Conservation (phyloP, 805 yeast species). For the Hanseniaspora occidentalis region DNA sequence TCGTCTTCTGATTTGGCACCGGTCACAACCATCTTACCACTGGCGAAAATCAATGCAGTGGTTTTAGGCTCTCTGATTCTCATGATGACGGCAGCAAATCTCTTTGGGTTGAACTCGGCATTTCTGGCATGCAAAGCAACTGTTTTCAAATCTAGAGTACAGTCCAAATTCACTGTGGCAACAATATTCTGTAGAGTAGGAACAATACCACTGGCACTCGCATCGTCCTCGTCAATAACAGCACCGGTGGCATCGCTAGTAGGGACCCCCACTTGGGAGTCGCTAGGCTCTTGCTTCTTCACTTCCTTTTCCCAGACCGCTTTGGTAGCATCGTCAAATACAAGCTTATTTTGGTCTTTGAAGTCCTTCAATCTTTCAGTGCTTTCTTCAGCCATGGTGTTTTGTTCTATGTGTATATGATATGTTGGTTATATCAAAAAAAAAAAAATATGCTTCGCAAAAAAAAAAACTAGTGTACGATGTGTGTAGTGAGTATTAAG, state of each 20-base stretch:
- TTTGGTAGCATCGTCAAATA: conserved; percentile 25
- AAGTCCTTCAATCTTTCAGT: conserved; percentile 20
- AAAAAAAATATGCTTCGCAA: no score
- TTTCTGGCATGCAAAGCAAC: conserved; percentile 97
- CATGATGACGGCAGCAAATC: conserved; percentile 99
- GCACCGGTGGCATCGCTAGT: conserved; percentile 7
- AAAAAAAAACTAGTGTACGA: no score
- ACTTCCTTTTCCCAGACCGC: conserved; percentile 24
- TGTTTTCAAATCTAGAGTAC: conserved; percentile 90
- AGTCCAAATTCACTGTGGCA: conserved; percentile 93
- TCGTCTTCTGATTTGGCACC: conserved; percentile 99
- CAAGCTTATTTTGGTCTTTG: conserved; percentile 23
- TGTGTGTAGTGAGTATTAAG: no score
- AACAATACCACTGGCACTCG: conserved; percentile 85
- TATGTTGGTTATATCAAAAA: no score
- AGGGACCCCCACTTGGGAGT: background rate
- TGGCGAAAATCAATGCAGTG: conserved; percentile 93
- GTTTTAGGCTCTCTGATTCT: conserved; percentile 98
- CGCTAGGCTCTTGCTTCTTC: conserved; percentile 2
- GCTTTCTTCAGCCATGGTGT: conserved; percentile 21
- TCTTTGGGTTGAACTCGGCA: conserved; percentile 96
- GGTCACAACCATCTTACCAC: conserved; percentile 98
- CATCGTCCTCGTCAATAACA: conserved; percentile 30
- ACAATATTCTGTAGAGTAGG: conserved; percentile 92
- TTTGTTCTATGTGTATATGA: background rate